Conservation (phyloP, 805 yeast species). For the Metschnikowia arizonensis region DNA sequence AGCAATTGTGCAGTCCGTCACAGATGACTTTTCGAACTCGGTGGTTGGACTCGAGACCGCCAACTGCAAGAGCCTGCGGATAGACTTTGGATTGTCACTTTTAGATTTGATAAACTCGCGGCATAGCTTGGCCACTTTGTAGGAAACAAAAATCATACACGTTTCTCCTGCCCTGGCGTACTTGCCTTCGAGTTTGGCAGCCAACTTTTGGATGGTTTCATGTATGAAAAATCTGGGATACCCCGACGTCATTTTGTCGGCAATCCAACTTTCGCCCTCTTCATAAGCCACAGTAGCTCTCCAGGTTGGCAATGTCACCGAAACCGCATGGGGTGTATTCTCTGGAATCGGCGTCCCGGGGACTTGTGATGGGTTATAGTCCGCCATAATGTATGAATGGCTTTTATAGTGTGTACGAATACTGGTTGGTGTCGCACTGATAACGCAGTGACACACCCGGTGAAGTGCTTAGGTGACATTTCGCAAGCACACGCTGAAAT, state of each 20-base stretch:
- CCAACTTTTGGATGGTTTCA: constrained; percentile 53
- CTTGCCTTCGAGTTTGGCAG: constrained; percentile 51
- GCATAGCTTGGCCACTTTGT: constrained; percentile 76
- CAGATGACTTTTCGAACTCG: constrained; percentile 54
- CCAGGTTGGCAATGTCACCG: constrained; percentile 96
- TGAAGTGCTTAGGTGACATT: constrained; percentile 8
- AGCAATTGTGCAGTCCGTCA: constrained; percentile 66
- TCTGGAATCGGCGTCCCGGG: constrained; percentile 88
- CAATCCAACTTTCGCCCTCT: constrained; percentile 82
- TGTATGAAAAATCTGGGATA: constrained; percentile 85
- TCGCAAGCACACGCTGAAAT: neutral
- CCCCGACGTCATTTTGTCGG: constrained; percentile 73
- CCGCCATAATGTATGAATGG: constrained; percentile 9
- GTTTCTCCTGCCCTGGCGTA: constrained; percentile 80
- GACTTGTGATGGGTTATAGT: constrained; percentile 33
- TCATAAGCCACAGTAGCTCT: constrained; percentile 88
- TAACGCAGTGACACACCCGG: constrained; percentile 10
- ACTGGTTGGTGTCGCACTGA: neutral
- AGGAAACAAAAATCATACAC: constrained; percentile 73
- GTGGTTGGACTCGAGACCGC: constrained; percentile 64
- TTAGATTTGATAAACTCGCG: constrained; percentile 64
- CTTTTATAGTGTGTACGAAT: neutral
- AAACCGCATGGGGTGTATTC: constrained; percentile 87
- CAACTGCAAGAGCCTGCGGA: constrained; percentile 62
- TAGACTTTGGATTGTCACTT: constrained; percentile 25